Percentiles rank a stretch among this genome's conserved stretches.
Evolutionary conservation across 495 filamentous ascomycete species (phyloP).

Genomic region (Penicillium antarcticum): DNA sequence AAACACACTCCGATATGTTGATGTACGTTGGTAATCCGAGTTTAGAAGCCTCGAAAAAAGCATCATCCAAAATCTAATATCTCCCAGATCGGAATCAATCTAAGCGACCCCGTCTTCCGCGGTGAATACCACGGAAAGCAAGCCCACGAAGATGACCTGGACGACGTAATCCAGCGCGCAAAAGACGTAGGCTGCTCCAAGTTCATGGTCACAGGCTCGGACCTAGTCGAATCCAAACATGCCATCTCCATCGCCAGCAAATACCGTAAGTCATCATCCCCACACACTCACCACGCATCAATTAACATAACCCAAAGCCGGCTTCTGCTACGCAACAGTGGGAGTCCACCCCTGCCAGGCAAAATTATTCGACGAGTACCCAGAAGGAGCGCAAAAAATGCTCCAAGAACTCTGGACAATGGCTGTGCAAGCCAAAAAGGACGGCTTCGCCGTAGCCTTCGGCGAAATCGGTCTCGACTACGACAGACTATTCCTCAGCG

Average conservation of each 20-base stretch:
- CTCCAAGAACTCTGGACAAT: slow-evolving; percentile 60
- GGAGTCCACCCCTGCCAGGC: slow-evolving; percentile 89
- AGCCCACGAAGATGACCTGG: slow-evolving; percentile 75
- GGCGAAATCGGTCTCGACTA: slow-evolving; percentile 97
- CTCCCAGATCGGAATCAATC: slow-evolving; percentile 80
- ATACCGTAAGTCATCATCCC: slow-evolving; percentile 57
- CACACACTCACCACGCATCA: not conserved
- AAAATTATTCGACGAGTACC: slow-evolving; percentile 62
- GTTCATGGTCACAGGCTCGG: slow-evolving; percentile 91
- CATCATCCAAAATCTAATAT: no score
- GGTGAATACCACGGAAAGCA: slow-evolving; percentile 82
- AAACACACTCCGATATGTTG: slow-evolving; percentile 41
- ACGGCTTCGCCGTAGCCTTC: slow-evolving; percentile 69
- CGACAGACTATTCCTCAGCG: slow-evolving; percentile 77
- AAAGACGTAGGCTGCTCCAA: slow-evolving; percentile 74
- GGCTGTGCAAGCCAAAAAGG: slow-evolving; percentile 40
- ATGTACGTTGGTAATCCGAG: slow-evolving; percentile 27
- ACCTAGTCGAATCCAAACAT: slow-evolving; percentile 69
- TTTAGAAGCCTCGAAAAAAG: no score
- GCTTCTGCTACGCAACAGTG: slow-evolving; percentile 80
- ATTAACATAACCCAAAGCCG: slow-evolving; percentile 47
- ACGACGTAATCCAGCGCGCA: slow-evolving; percentile 72
- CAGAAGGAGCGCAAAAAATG: slow-evolving; percentile 51
- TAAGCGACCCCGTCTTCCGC: slow-evolving; percentile 81
- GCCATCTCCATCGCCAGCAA: slow-evolving; percentile 70